Conservation (phyloP, 495 filamentous ascomycete genomes). For the Diplogelasinospora grovesii region DNA sequence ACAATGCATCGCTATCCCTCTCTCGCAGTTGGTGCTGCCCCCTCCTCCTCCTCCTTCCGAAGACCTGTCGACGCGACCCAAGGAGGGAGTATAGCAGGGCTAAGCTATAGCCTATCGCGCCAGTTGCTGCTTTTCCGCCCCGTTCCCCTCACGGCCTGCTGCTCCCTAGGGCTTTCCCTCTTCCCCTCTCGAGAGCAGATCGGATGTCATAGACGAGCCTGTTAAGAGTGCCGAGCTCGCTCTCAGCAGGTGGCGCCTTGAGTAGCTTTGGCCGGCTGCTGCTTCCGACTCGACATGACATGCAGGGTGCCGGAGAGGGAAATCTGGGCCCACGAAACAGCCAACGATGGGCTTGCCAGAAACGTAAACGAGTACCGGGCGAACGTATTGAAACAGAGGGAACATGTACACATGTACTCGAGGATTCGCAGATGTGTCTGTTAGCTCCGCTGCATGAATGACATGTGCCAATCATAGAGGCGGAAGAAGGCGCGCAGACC, state of each 20-base stretch:
- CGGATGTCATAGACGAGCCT: background rate
- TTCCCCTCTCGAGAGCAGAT: conserved; percentile 8
- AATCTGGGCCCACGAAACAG: background rate
- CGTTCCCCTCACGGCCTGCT: conserved; percentile 16
- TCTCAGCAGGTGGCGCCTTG: no score
- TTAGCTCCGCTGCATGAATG: conserved; percentile 15
- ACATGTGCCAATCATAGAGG: conserved; percentile 19
- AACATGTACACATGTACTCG: no score
- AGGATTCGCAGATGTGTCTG: conserved; percentile 10
- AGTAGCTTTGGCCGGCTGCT: conserved; percentile 3
- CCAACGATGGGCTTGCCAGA: background rate
- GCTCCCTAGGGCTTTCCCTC: conserved; percentile 4
- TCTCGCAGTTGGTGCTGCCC: conserved; percentile 1
- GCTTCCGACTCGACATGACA: background rate
- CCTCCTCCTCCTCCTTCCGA: conserved; percentile 2
- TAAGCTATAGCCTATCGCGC: conserved; percentile 16
- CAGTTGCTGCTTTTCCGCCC: conserved; percentile 11
- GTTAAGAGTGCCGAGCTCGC: conserved; percentile 7
- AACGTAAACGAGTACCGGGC: background rate
- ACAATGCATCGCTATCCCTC: conserved; percentile 3
- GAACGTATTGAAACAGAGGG: background rate
- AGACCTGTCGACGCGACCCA: conserved; percentile 8
- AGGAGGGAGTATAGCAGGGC: conserved; percentile 23
- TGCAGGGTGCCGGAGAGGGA: background rate
- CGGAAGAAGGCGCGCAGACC: conserved; percentile 7